phyloP scores from a whole-genome alignment of 2,329 filamentous ascomycete species.

The Curvularia eragrostidis region DNA sequence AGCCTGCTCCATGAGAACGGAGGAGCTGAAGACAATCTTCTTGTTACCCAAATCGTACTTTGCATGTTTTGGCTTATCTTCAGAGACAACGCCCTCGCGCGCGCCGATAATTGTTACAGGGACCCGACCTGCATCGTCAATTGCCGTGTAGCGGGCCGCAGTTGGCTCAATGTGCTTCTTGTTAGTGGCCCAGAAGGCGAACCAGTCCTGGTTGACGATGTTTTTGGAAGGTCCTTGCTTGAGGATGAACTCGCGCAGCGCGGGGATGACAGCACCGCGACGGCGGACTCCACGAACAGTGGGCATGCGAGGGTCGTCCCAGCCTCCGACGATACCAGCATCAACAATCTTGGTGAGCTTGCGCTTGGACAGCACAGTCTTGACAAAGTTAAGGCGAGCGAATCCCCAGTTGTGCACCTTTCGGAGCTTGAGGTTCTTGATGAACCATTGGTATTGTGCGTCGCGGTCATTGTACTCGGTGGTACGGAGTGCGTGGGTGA shows the following conservation, averaged over 20 bases:
- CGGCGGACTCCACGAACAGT: constrained; percentile 80
- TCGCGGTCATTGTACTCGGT: constrained; percentile 90
- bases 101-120: constrained; percentile 72
- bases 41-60: constrained; percentile 91
- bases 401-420: constrained; percentile 87
- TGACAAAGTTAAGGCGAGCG: constrained; percentile 81
- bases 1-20: constrained; percentile 86
- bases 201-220: constrained; percentile 85
- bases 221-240: constrained; percentile 85
- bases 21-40: constrained; percentile 78
- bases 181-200: constrained; percentile 63
- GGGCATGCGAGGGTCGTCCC: constrained; percentile 88
- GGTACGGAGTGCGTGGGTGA: constrained; percentile 82
- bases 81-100: constrained; percentile 60
- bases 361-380: constrained; percentile 82
- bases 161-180: constrained; percentile 61
- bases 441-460: constrained; percentile 86
- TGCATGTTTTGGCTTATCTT: constrained; percentile 84
- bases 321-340: constrained; percentile 76
- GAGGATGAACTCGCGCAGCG: constrained; percentile 81
- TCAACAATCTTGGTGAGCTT: constrained; percentile 86
- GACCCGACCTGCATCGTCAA: constrained; percentile 74
- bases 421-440: constrained; percentile 74
- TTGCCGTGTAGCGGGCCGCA: constrained; percentile 58
- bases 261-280: constrained; percentile 79